Evolutionary conservation across 2,329 filamentous ascomycete species (phyloP).

Genomic region (Penicillium frequentans): DNA sequence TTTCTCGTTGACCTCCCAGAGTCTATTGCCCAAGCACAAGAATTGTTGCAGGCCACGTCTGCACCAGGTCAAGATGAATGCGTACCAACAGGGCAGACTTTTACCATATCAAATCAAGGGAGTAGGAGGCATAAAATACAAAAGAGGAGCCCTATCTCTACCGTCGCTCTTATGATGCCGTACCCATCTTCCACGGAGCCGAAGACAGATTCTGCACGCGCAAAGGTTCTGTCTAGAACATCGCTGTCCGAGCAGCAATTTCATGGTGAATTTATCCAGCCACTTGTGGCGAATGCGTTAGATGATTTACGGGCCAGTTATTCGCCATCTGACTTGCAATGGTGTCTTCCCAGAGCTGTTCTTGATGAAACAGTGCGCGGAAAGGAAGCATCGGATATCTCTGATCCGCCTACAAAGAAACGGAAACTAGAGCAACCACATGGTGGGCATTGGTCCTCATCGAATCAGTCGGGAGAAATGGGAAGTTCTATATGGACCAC

Average conservation of each 20-base stretch:
- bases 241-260: slow-evolving; percentile 32
- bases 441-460: neutral
- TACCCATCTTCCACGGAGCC: slow-evolving; percentile 51
- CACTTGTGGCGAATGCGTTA: slow-evolving; percentile 42
- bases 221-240: slow-evolving; percentile 39
- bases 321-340: slow-evolving; percentile 15
- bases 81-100: neutral
- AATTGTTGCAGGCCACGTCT: slow-evolving; percentile 10
- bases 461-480: neutral
- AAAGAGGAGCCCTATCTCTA: slow-evolving; percentile 44
- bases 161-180: slow-evolving; percentile 45
- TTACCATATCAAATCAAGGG: neutral
- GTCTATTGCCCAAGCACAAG: slow-evolving; percentile 58
- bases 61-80: neutral
- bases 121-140: neutral
- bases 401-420: neutral
- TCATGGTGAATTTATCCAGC: slow-evolving; percentile 26
- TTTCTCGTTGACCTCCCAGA: slow-evolving; percentile 59
- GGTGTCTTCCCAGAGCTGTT: slow-evolving; percentile 34
- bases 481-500: neutral
- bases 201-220: slow-evolving; percentile 47
- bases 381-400: neutral
- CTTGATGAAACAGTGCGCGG: neutral
- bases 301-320: slow-evolving; percentile 27
- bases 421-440: neutral